Base-by-base conservation (phyloP, 2,329 filamentous ascomycete genomes). In the Xylaria polymorpha region DNA sequence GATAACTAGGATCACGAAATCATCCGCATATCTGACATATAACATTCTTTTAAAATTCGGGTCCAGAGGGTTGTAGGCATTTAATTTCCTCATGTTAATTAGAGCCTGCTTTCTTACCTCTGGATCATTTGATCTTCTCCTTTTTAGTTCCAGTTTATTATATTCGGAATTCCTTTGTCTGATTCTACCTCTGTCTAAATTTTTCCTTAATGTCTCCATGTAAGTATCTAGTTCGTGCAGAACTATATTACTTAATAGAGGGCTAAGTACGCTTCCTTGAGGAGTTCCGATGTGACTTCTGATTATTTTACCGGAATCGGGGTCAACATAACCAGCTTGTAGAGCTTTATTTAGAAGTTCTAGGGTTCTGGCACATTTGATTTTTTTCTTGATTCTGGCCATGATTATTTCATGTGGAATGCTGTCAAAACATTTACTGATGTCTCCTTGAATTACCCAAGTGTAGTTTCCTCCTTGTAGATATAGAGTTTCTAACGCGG, bases 391-490 rank as follows among this genome's bases (percentile, higher is more conserved):
- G 35, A 37, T 37, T 37, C 35, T 37, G 35, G 35, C 35, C 43
- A 44, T 44, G 43, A 44, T 44, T 44, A 44, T 44, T 15, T 44
- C 43, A 44, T 44, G 43, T 44, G 43, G 43, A 15, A 44, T 44
- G 43, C 14, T 15, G 18, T 44, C 43, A 44, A 44, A 44, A n/a
- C 43, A 44, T 44, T 44, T 44, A n/a, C 14, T 44, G 43, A 44
- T 44, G 18, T 44, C 43, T n/a, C 43, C 43, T 44, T 44, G 43
- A 15, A 44, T 44, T 14, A 44, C 43, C 18, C 43, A 44, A 44
- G 12, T 44, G 43, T 44, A 37, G 43, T 44, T 44, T 44, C 14
- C 18, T 44, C 12, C 43, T n/a, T 44, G 43, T 44, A 44, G 35
- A 37, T 37, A 37, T 37, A 37, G 35, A 37, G 35, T 37, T 37